phyloP scores from a whole-genome alignment of 805 yeast genomes.

The Blastobotrys parvus region DNA sequence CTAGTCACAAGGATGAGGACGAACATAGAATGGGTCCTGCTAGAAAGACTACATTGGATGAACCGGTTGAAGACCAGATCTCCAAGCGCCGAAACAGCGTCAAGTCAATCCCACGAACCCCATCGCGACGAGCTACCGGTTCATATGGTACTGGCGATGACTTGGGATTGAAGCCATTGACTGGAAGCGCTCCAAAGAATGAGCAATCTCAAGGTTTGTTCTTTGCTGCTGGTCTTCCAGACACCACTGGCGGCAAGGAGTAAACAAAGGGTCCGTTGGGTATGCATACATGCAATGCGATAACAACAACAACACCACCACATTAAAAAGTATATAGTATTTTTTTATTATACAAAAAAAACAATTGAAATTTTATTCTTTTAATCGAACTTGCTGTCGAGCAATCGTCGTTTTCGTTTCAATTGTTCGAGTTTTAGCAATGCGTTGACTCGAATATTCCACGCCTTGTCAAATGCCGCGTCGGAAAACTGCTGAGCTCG shows the following conservation, averaged over 20 bases:
- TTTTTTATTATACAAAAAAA: too few species aligned
- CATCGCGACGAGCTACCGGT: conserved; percentile 28
- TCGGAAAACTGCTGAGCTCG: conserved; percentile 54
- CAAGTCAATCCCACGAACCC: conserved; percentile 10
- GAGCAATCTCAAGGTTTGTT: conserved; percentile 18
- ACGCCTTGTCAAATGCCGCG: conserved; percentile 42
- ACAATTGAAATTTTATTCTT: too few species aligned
- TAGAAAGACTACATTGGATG: conserved; percentile 21
- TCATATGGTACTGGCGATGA: conserved; percentile 25
- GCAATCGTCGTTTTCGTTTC: conserved; percentile 14
- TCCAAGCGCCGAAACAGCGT: conserved; percentile 23
- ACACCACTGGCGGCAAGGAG: conserved; percentile 24
- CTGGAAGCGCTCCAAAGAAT: conserved; percentile 12
- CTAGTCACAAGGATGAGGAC: conserved; percentile 26
- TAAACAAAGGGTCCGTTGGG: background rate
- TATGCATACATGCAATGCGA: background rate
- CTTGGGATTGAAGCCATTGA: conserved; percentile 23
- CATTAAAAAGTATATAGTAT: too few species aligned
- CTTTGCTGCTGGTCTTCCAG: conserved; percentile 28
- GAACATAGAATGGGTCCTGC: conserved; percentile 28
- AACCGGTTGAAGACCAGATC: conserved; percentile 16
- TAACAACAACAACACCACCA: background rate
- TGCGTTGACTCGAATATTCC: conserved; percentile 33
- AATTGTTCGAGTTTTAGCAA: conserved; percentile 19
- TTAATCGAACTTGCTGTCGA: conserved; percentile 16